These are phyloP conservation scores for Rhodotorula sp. DNA, from an alignment of 1,284 basidiomycete species.

Conservation along the genomic window DNA sequence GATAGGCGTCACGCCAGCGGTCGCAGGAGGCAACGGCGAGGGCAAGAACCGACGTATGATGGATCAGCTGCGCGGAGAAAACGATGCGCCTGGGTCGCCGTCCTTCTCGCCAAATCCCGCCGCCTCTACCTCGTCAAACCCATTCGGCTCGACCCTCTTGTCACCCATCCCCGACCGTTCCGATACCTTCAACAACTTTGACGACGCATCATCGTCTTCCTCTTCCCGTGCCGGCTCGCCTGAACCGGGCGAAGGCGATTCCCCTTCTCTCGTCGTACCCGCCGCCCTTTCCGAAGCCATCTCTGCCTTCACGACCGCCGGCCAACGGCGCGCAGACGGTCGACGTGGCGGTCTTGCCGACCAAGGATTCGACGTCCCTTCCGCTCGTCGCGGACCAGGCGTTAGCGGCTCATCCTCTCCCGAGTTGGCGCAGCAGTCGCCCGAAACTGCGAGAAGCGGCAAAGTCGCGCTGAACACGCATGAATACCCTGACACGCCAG, in stretches of 20 bases:
- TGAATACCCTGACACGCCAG: conserved; percentile 44
- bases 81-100: conserved; percentile 4
- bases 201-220: neutral
- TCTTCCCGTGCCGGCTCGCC: conserved; percentile 5
- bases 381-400: neutral
- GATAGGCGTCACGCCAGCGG: neutral
- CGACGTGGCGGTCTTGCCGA: conserved; percentile 34
- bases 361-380: conserved; percentile 27
- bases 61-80: neutral
- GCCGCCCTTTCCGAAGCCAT: conserved; percentile 26
- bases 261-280: conserved; percentile 9
- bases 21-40: neutral
- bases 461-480: conserved; percentile 14
- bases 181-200: neutral
- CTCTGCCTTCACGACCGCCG: conserved; percentile 32
- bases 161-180: neutral
- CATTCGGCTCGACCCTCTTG: conserved; percentile 3
- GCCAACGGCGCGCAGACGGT: conserved; percentile 27
- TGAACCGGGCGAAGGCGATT: conserved; percentile 1
- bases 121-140: conserved; percentile 13
- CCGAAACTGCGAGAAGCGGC: neutral
- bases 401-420: neutral
- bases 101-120: conserved; percentile 20
- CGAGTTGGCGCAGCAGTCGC: neutral
- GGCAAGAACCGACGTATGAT: conserved; percentile 32